Evolutionary conservation across 2,329 filamentous ascomycete species (phyloP), one percentile per base, ranked within the genome.

Genomic region (Drechslera avenae): DNA sequence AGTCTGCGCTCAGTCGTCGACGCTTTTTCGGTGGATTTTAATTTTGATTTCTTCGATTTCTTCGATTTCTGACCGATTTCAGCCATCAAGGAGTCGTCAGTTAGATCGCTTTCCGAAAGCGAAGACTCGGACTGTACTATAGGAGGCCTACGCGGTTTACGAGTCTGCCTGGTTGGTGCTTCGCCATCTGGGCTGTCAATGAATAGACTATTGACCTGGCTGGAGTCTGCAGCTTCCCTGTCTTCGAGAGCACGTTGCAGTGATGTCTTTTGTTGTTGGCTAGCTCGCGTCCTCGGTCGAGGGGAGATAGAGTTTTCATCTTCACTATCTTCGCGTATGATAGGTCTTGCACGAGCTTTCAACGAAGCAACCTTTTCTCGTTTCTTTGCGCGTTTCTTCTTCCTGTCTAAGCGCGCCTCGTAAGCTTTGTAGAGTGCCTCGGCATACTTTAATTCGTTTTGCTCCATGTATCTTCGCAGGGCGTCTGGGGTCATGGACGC

Each of bases 351-450:
- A 17, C 40, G 54, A 30, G 37, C 52, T 32, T 23, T 42, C 30
- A 49, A 16, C 14, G n/a, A 4, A 7, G 31, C 4, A 16, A n/a
- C 31, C 36, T 51, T 56, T 8, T 19, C 39, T n/a, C 62, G 58
- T 43, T 66, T 61, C 46, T 59, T 62, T 1, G 19, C 36, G 14
- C 60, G 57, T 43, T 64, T 66, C 8, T 42, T 40, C 4, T 45
- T 34, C 23, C 56, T 64, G 4, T 14, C 18, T 5, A 9, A 14
- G 34, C 51, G 59, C 14, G 46, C 55, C 16, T 16, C 41, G 1
- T 54, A 21, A 1, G 40, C 50, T 17, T 33, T 51, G 2, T 43
- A 21, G 2, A 18, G 2, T 4, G 64, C 61, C 7, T 46, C 28
- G 7, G 60, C 32, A 14, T 47, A 64, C 4, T 35, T 36, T 5